Percentiles rank a stretch among this genome's conserved stretches.
Conservation (phyloP, 768 basidiomycete genomes). For the Auriscalpium microsporum region DNA sequence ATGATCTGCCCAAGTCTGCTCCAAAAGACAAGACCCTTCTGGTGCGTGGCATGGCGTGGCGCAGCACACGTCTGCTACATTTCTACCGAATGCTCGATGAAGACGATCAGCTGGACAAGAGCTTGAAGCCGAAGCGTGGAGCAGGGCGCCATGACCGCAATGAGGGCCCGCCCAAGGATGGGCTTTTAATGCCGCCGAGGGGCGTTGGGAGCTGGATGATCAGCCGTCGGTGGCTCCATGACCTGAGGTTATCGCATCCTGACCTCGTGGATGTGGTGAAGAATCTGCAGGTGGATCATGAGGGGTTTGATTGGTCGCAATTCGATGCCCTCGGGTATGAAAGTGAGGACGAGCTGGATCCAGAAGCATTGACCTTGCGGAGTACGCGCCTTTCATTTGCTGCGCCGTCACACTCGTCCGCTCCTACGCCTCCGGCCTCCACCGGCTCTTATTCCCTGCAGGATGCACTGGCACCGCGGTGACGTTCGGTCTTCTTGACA, state of each 20-base stretch:
- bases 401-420: background rate
- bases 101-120: conserved; percentile 38
- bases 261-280: conserved; percentile 38
- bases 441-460: conserved; percentile 23
- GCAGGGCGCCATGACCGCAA: conserved; percentile 46
- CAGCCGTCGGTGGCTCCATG: conserved; percentile 53
- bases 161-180: conserved; percentile 48
- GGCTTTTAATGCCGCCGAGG: conserved; percentile 48
- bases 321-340: conserved; percentile 49
- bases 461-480: conserved; percentile 19
- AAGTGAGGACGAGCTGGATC: conserved; percentile 33
- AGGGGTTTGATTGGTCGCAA: conserved; percentile 41
- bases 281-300: conserved; percentile 37
- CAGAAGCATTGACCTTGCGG: conserved; percentile 4
- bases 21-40: conserved; percentile 32
- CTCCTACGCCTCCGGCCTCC: background rate
- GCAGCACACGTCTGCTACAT: conserved; percentile 52
- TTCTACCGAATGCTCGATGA: conserved; percentile 58
- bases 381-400: conserved; percentile 11
- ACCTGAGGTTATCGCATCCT: conserved; percentile 32
- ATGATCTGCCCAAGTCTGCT: conserved; percentile 26
- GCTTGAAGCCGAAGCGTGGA: conserved; percentile 47
- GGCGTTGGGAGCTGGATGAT: conserved; percentile 71
- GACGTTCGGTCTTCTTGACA: background rate
- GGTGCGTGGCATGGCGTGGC: conserved; percentile 57